Percentiles rank a stretch among this genome's conserved stretches.
These are phyloP conservation scores for Suhomyces ambrosiae DNA, from an alignment of 1,139 yeast species.

Conservation along the genomic window DNA sequence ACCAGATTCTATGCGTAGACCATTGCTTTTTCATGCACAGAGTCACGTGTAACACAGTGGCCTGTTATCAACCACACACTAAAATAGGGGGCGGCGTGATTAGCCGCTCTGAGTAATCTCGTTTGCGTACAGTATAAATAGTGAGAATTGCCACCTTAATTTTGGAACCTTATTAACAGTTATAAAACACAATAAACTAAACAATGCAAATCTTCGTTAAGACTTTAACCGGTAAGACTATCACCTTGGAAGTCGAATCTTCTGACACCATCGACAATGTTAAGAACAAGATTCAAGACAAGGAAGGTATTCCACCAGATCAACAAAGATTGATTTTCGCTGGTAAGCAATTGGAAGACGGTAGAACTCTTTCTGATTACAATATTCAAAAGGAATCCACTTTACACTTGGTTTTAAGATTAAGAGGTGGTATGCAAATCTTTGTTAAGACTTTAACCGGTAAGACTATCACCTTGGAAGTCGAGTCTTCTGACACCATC, in stretches of 20 bases:
- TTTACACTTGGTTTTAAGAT: slow-evolving; percentile 32
- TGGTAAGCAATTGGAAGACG: slow-evolving; percentile 66
- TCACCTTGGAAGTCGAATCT: slow-evolving; percentile 69
- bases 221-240: slow-evolving; percentile 71
- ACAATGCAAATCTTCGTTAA: slow-evolving; percentile 42
- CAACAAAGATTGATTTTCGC: slow-evolving; percentile 60
- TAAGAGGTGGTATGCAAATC: slow-evolving; percentile 32
- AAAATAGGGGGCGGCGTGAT: slow-evolving; percentile 16
- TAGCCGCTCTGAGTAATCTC: slow-evolving; percentile 10
- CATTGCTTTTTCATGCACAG: slow-evolving; percentile 9
- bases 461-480: slow-evolving; percentile 91
- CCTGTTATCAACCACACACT: slow-evolving; percentile 13
- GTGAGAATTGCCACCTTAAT: slow-evolving; percentile 16
- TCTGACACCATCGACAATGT: slow-evolving; percentile 73
- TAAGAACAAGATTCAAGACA: slow-evolving; percentile 55
- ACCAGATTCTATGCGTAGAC: slow-evolving; percentile 4
- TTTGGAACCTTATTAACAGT: slow-evolving; percentile 4
- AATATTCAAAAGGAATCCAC: slow-evolving; percentile 70
- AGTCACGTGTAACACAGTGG: slow-evolving; percentile 14
- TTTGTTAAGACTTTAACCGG: slow-evolving; percentile 87
- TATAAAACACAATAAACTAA: slow-evolving; percentile 1
- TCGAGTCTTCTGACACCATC: slow-evolving; percentile 91
- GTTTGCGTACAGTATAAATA: slow-evolving; percentile 15
- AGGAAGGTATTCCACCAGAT: slow-evolving; percentile 56
- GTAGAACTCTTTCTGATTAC: slow-evolving; percentile 65